Conservation (phyloP, 257 asterid genomes). For the Ballota nigra region DNA sequence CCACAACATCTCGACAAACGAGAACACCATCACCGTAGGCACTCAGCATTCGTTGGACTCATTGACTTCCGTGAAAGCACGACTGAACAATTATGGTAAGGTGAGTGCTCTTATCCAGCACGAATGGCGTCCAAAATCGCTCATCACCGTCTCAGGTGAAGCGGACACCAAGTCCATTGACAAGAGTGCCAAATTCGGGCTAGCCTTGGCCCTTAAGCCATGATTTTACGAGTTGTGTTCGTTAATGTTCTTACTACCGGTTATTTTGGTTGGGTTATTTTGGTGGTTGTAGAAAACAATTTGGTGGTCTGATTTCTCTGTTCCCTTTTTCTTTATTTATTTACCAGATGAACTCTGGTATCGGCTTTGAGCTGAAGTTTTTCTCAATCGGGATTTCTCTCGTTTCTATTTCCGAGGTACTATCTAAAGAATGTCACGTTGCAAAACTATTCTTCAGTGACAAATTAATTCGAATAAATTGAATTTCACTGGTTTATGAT, state of each 20-base stretch:
- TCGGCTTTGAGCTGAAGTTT: slow-evolving; percentile 22
- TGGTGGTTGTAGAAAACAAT: slow-evolving; percentile 21
- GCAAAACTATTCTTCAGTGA: slow-evolving; percentile 7
- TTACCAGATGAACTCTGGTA: slow-evolving; percentile 9
- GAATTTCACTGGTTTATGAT: background rate
- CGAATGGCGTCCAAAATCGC: slow-evolving; percentile 55
- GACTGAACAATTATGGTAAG: slow-evolving; percentile 46
- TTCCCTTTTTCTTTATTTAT: background rate
- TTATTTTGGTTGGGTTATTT: too few species aligned
- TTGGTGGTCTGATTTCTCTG: slow-evolving; percentile 19
- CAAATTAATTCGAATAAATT: slow-evolving; percentile 1
- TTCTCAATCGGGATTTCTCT: slow-evolving; percentile 10
- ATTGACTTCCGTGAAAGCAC: slow-evolving; percentile 43
- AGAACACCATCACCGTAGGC: slow-evolving; percentile 45
- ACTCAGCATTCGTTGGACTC: slow-evolving; percentile 51
- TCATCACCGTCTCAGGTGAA: slow-evolving; percentile 45
- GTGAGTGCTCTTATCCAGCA: slow-evolving; percentile 52
- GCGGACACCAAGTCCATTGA: slow-evolving; percentile 51
- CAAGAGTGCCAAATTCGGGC: slow-evolving; percentile 47
- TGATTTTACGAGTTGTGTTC: too few species aligned
- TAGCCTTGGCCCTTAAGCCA: slow-evolving; percentile 51
- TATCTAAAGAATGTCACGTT: background rate
- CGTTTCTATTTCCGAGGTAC: slow-evolving; percentile 2
- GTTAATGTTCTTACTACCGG: slow-evolving; percentile 35
- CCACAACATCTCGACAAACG: slow-evolving; percentile 48